Percentiles rank a stretch among this genome's conserved stretches.
These are phyloP conservation scores for Rhynchosporium graminicola DNA, from an alignment of 2,329 filamentous ascomycete genomes.

Conservation along the genomic window DNA sequence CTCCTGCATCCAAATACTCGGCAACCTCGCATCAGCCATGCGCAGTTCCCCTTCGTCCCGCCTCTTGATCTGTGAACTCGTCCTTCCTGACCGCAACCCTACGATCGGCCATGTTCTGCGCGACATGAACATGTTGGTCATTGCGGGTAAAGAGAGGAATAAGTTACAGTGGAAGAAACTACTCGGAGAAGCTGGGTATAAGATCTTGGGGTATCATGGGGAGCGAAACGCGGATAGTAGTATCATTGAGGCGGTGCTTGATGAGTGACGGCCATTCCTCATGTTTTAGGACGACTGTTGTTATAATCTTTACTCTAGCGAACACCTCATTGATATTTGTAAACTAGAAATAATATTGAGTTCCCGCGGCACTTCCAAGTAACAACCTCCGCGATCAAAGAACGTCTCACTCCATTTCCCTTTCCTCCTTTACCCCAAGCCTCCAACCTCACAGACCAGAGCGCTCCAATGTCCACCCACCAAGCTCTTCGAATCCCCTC, in stretches of 20 bases:
- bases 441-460: too few species aligned
- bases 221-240: conserved; percentile 6
- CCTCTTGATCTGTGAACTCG: conserved; percentile 22
- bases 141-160: conserved; percentile 24
- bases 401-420: too few species aligned
- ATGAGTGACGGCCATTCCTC: not conserved
- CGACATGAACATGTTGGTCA: conserved; percentile 25
- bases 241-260: conserved; percentile 21
- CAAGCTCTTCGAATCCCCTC: too few species aligned
- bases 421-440: too few species aligned
- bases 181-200: conserved; percentile 17
- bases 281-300: too few species aligned
- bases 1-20: conserved; percentile 22
- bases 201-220: conserved; percentile 17
- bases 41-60: conserved; percentile 7
- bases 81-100: conserved; percentile 22
- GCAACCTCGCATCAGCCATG: conserved; percentile 21
- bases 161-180: conserved; percentile 18
- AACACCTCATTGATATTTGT: too few species aligned
- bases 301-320: too few species aligned
- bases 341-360: too few species aligned
- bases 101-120: conserved; percentile 12
- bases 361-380: too few species aligned
- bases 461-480: too few species aligned
- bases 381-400: too few species aligned